Evolutionary conservation across 2,329 filamentous ascomycete species (phyloP), one percentile per base, ranked within the genome.

Genomic region (Zasmidium cellare): DNA sequence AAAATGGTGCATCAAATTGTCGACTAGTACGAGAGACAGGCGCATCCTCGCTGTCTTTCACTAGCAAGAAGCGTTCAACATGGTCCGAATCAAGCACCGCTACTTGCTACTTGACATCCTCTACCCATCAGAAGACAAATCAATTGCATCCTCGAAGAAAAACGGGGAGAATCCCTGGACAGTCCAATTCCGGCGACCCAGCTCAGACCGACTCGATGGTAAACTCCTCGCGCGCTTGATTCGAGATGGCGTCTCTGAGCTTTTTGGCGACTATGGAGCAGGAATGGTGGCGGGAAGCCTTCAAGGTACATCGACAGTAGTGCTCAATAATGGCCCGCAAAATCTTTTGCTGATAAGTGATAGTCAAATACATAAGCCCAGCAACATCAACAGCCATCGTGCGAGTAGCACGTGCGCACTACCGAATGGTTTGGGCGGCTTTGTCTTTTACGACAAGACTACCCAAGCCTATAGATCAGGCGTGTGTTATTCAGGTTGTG

Each of bases 361-460:
- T 56, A 93, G 91, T 99, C 53, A 96, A 96, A 79, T 99, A 99
- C 74, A 82, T 96, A 52, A 96, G 92, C 1, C 81, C 87, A 2
- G 89, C 92, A n/a, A 99, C 94, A 0, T 96, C 91, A 5, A 99
- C 93, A 1, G 91, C 93, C 55, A 99, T 99, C 59, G 80, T 99
- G 41, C 86, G 90, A 62, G 91, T 92, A 63, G 86, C 90, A 2
- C 87, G 94, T 57, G 86, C 87, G 16, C 87, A 96, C 65, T 96
- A 92, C 72, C 84, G 91, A 48, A 83, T 97, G 61, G 87, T 96
- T 3, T 99, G 94, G 94, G 87, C 92, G 0, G 90, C 92, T 0
- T 78, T 99, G 53, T 90, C 91, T 0, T 90, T 92, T 66, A 88
- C 94, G 79, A 87, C 87, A 20, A 81, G 76, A 16, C 77, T 97